A percentile compares a stretch with the other conserved stretches of the same genome.
Conservation (phyloP, 331 rosid genomes). For the Malus hybrid region DNA sequence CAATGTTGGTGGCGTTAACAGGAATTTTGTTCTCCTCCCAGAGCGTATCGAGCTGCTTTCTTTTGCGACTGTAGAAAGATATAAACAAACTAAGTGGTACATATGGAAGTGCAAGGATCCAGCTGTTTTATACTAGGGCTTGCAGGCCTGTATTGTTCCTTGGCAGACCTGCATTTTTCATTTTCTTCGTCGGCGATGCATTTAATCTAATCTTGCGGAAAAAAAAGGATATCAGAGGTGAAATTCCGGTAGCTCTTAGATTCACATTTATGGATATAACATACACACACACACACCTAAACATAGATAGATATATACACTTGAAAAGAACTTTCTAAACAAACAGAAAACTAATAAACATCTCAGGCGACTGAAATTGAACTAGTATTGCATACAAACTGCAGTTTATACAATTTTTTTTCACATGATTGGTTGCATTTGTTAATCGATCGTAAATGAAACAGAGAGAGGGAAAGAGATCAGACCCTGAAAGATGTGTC, state of each 20-base stretch:
- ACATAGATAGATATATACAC: neutral
- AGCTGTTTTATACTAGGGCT: neutral
- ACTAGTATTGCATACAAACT: neutral
- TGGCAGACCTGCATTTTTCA: neutral
- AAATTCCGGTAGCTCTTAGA: neutral
- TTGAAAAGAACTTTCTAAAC: neutral
- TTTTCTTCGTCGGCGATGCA: neutral
- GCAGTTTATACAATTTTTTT: neutral
- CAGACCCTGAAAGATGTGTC: slow-evolving; percentile 46
- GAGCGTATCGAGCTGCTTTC: neutral
- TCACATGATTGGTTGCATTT: neutral
- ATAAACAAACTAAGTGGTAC: neutral
- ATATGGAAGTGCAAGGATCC: neutral
- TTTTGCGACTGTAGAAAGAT: neutral
- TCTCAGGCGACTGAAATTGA: neutral
- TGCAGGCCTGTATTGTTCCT: neutral
- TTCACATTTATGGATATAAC: neutral
- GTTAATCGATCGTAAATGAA: neutral
- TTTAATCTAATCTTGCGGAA: neutral
- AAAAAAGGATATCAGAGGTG: neutral
- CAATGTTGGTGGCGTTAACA: neutral
- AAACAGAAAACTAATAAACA: neutral
- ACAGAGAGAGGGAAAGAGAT: slow-evolving; percentile 3
- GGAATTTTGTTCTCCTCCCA: neutral
- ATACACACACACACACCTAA: neutral